Base-by-base conservation (phyloP, 768 basidiomycete species). In the Russula vinacea region DNA sequence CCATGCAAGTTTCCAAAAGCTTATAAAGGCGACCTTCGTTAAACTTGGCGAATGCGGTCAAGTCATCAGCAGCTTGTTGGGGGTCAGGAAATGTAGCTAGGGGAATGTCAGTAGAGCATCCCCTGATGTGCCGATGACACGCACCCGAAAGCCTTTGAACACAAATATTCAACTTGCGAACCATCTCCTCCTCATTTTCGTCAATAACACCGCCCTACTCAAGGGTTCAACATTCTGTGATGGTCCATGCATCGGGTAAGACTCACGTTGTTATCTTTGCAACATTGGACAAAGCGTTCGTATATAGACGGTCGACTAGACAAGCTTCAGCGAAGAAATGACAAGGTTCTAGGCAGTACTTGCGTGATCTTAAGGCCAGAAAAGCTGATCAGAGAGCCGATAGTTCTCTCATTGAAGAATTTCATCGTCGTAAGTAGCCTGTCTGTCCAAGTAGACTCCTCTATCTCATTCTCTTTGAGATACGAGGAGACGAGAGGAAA, bases 1-100 rank as follows among this genome's bases (percentile, higher is more conserved):
- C 94, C 78, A 92, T 81, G 68, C 90, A 88, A 0, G 82, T 88
- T 73, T 85, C 89, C 45, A 94, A 78, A 13, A 94, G 78, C 74
- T 89, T 94, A 79, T 94, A 98, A 9, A 95, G 78, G 44, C 93
- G 81, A 26, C 81, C 80, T 72, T 96, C 94, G 72, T 98, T 98
- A 49, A 88, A 76, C 64, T 89, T 89, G 0, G 95, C 94, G 68
- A 98, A 99, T 0, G 81, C 74, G 16, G 83, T 77, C 22, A 99
- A 74, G 71, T 98, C 96, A 64, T 91, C 91, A 2, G 78, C 74
- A 0, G 86, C 90, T 71, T 91, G 91, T 45, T 82, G 79, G 2
- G 85, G 80, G 56, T 98, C 94, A 6, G 83, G 78, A 67, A 85
- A 88, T 39, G 76, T 73, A 1, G 73, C 84, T 89, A 66, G 39